phyloP scores from a whole-genome alignment of 108 stramenopile genomes.

The Seminavis robusta region DNA sequence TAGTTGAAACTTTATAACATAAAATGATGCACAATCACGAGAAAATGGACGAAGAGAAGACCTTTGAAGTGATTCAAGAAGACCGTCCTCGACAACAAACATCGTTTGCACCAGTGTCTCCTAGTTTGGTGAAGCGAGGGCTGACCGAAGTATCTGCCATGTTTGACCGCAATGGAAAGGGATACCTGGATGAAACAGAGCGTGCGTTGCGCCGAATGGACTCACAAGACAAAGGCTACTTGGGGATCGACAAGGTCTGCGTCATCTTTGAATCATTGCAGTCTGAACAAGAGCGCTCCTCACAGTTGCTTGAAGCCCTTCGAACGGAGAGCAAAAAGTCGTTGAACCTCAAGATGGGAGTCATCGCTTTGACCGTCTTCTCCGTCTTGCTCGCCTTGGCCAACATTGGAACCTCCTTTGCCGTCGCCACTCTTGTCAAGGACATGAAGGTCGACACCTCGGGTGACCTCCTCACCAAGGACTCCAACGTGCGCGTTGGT shows the following conservation, averaged over 20 bases:
- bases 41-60: too few species aligned
- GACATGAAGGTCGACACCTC: conserved; percentile 21
- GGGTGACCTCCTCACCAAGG: conserved; percentile 12
- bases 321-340: conserved; percentile 23
- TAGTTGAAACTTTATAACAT: too few species aligned
- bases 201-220: conserved; percentile 47
- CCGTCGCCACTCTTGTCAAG: conserved; percentile 50
- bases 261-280: conserved; percentile 23
- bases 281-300: conserved; percentile 4
- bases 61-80: too few species aligned
- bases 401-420: conserved; percentile 51
- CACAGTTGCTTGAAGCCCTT: conserved; percentile 16
- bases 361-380: conserved; percentile 22
- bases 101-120: too few species aligned
- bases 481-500: conserved; percentile 8
- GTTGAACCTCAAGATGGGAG: conserved; percentile 24
- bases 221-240: conserved; percentile 24
- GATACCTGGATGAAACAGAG: conserved; percentile 40
- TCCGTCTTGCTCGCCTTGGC: conserved; percentile 34
- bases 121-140: too few species aligned
- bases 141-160: conserved; percentile 26
- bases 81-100: too few species aligned
- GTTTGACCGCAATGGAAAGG: conserved; percentile 48
- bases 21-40: too few species aligned
- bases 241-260: conserved; percentile 44